Percentiles rank a stretch among this genome's conserved stretches.
Conservation (phyloP, 2,329 filamentous ascomycete genomes). For the Ophiostoma himal-ulmi region DNA sequence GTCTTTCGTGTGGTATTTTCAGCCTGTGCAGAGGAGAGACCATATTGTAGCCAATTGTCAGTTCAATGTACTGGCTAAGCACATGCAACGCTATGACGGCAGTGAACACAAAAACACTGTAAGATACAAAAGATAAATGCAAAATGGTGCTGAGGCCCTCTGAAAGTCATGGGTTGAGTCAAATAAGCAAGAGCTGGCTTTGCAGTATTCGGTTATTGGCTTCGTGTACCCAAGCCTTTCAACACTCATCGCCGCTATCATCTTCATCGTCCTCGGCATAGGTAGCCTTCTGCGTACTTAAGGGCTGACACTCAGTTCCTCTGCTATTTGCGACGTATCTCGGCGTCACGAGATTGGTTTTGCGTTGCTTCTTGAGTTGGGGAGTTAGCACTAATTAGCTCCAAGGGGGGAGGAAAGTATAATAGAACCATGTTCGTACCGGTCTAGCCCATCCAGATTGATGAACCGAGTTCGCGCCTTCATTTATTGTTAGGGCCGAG, state of each 20-base stretch:
- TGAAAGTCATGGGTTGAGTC: too few species aligned
- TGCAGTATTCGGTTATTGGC: neutral
- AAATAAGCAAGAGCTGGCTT: too few species aligned
- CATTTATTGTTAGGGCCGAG: neutral
- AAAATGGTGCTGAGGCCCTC: too few species aligned
- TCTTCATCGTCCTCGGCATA: conserved; percentile 24
- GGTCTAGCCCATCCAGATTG: conserved; percentile 25
- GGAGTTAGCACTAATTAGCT: neutral
- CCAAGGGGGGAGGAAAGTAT: neutral
- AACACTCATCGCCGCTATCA: conserved; percentile 25
- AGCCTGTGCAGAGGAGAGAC: too few species aligned
- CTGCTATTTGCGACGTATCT: conserved; percentile 21
- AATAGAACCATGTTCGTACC: conserved; percentile 16
- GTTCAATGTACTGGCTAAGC: too few species aligned
- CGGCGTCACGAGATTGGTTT: conserved; percentile 17
- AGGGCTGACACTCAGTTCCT: conserved; percentile 8
- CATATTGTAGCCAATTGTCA: too few species aligned
- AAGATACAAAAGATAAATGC: neutral
- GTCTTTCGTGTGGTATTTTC: too few species aligned
- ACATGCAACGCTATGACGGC: too few species aligned
- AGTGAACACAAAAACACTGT: neutral
- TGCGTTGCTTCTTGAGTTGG: conserved; percentile 14
- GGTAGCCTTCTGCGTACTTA: neutral
- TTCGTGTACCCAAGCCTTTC: neutral
- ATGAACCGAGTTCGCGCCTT: neutral